Percentiles rank a stretch among this genome's conserved stretches.
Evolutionary conservation across 345 rosid genomes (phyloP).

Genomic region (Moricandia moricandioides): DNA sequence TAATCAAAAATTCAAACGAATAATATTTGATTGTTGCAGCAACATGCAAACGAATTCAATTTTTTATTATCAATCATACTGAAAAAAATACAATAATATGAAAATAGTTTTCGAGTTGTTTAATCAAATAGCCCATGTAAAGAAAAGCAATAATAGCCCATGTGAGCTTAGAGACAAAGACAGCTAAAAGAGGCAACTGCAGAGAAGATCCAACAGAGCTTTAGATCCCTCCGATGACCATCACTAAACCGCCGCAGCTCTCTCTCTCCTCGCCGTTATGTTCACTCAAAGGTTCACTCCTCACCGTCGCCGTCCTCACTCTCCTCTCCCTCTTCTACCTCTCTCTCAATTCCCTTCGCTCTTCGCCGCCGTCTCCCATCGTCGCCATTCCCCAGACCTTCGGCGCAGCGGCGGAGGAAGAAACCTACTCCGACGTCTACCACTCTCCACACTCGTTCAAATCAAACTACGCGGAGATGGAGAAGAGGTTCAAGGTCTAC

Average conservation of each 20-base stretch:
- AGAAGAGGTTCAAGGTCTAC: slow-evolving; percentile 73
- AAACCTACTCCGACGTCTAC: slow-evolving; percentile 47
- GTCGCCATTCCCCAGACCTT: slow-evolving; percentile 17
- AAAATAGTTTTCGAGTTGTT: no score
- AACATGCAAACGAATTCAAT: no score
- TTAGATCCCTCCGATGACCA: slow-evolving; percentile 47
- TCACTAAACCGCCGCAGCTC: slow-evolving; percentile 43
- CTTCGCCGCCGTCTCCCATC: slow-evolving; percentile 38
- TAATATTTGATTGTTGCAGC: no score
- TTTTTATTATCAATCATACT: no score
- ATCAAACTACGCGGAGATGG: slow-evolving; percentile 75
- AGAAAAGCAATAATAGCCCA: background rate
- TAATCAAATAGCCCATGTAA: background rate
- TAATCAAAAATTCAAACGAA: no score
- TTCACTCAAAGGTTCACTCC: slow-evolving; percentile 65
- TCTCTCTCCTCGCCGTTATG: slow-evolving; percentile 39
- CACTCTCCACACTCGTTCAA: slow-evolving; percentile 60
- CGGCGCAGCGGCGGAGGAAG: background rate
- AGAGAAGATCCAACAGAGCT: background rate
- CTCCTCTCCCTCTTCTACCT: slow-evolving; percentile 59
- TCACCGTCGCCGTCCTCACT: slow-evolving; percentile 65
- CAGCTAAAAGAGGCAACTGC: background rate
- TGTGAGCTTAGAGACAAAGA: background rate
- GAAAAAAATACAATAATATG: no score
- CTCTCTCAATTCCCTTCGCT: slow-evolving; percentile 58